phyloP scores from a whole-genome alignment of 768 basidiomycete species.

The Tremella fuciformis region DNA sequence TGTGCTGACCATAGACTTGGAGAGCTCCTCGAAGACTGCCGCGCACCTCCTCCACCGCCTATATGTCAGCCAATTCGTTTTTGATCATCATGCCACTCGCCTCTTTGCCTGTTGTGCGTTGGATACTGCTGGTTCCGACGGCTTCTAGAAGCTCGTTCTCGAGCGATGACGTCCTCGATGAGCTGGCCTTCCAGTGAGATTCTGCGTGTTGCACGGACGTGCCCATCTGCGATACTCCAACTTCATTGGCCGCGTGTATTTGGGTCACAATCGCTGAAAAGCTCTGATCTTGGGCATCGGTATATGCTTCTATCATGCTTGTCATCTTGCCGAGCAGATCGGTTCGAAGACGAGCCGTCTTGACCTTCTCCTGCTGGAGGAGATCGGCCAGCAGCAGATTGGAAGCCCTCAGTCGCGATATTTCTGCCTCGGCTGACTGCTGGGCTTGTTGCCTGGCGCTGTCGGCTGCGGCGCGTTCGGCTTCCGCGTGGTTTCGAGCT shows the following conservation, averaged over 20 bases:
- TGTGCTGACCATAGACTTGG: too few species aligned
- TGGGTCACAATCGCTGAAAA: slow-evolving; percentile 61
- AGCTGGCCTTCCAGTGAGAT: slow-evolving; percentile 51
- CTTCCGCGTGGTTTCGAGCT: slow-evolving; percentile 60
- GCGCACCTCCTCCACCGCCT: slow-evolving; percentile 25
- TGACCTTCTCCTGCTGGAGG: slow-evolving; percentile 65
- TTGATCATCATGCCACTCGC: slow-evolving; percentile 13
- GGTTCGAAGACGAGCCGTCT: slow-evolving; percentile 66
- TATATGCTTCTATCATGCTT: slow-evolving; percentile 67
- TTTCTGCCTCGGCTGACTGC: slow-evolving; percentile 45
- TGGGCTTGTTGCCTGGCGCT: slow-evolving; percentile 55
- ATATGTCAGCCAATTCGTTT: neutral
- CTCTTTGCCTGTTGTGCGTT: slow-evolving; percentile 23
- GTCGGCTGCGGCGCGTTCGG: slow-evolving; percentile 58
- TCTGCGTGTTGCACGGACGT: slow-evolving; percentile 54
- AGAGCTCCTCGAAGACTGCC: too few species aligned
- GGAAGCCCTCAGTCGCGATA: slow-evolving; percentile 65
- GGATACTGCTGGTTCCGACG: slow-evolving; percentile 13
- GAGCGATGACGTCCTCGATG: slow-evolving; percentile 58
- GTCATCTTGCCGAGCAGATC: slow-evolving; percentile 75
- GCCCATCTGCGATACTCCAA: slow-evolving; percentile 59
- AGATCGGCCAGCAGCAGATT: slow-evolving; percentile 64
- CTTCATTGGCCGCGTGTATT: slow-evolving; percentile 60
- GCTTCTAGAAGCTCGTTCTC: slow-evolving; percentile 49
- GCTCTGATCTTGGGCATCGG: slow-evolving; percentile 65